Percentiles rank a stretch among this genome's conserved stretches.
phyloP scores from a whole-genome alignment of 257 asterid genomes.

The Penstemon eatonii region DNA sequence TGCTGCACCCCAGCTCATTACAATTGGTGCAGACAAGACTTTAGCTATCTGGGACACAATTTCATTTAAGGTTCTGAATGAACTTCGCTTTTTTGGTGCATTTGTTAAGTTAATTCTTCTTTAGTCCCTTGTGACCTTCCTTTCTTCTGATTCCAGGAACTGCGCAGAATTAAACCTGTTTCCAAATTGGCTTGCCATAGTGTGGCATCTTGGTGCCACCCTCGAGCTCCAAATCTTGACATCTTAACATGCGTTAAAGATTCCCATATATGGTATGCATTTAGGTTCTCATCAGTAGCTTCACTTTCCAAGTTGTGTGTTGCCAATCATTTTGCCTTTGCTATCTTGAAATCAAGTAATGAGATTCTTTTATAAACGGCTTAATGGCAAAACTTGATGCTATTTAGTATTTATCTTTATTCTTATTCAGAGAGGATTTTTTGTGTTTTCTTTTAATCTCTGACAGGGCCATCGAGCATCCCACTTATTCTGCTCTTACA shows the following conservation, averaged over 20 bases:
- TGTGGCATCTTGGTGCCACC: conserved; percentile 99
- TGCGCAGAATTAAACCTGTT: conserved; percentile 95
- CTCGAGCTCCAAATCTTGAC: conserved; percentile 99
- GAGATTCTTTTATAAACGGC: conserved; percentile 8
- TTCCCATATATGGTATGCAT: conserved; percentile 89
- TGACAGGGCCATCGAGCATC: conserved; percentile 99
- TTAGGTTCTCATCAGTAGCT: conserved; percentile 16
- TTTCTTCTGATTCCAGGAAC: conserved; percentile 55
- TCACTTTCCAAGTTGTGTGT: conserved; percentile 16
- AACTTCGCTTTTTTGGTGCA: conserved; percentile 19
- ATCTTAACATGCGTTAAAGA: conserved; percentile 96
- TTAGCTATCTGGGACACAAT: conserved; percentile 98
- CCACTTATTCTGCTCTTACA: conserved; percentile 95
- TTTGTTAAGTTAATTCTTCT: conserved; percentile 6
- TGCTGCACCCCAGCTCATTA: conserved; percentile 93
- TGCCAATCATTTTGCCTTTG: conserved; percentile 4
- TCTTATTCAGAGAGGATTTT: conserved; percentile 24
- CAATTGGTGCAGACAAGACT: conserved; percentile 96
- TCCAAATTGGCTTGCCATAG: conserved; percentile 96
- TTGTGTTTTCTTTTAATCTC: conserved; percentile 32
- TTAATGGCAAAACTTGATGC: conserved; percentile 23
- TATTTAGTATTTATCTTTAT: conserved; percentile 6
- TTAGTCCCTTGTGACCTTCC: conserved; percentile 12
- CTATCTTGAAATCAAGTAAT: conserved; percentile 10
- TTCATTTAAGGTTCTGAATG: conserved; percentile 74